Evolutionary conservation across 1,284 basidiomycete species (phyloP).

Genomic region (Meira nashicola): DNA sequence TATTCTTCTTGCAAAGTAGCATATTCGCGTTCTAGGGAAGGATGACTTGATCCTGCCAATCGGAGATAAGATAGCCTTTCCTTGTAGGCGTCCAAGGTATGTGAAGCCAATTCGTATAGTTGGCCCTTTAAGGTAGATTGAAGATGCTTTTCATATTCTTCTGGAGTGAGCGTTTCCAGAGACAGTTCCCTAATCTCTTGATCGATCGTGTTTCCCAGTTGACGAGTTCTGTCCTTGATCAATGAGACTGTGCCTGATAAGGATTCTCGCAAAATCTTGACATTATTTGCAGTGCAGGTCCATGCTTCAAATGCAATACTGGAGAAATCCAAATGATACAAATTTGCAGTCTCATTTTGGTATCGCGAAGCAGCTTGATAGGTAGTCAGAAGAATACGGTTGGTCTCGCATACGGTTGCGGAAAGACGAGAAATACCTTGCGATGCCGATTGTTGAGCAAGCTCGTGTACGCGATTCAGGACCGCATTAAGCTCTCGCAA

Average conservation of each 20-base stretch:
- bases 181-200: slow-evolving; percentile 33
- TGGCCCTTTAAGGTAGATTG: slow-evolving; percentile 59
- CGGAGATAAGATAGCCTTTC: slow-evolving; percentile 53
- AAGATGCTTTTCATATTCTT: slow-evolving; percentile 29
- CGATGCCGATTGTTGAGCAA: not conserved
- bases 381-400: slow-evolving; percentile 66
- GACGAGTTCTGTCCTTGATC: slow-evolving; percentile 56
- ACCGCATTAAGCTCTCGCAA: slow-evolving; percentile 54
- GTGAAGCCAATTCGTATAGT: slow-evolving; percentile 63
- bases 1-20: slow-evolving; percentile 65
- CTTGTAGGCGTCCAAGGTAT: slow-evolving; percentile 51
- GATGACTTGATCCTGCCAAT: slow-evolving; percentile 20
- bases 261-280: slow-evolving; percentile 68
- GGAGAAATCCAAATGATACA: slow-evolving; percentile 59
- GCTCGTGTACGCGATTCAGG: slow-evolving; percentile 23
- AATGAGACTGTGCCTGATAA: slow-evolving; percentile 65
- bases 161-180: slow-evolving; percentile 44
- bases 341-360: slow-evolving; percentile 65
- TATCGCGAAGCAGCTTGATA: slow-evolving; percentile 69
- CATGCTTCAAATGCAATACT: slow-evolving; percentile 67
- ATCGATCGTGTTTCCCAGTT: slow-evolving; percentile 56
- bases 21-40: slow-evolving; percentile 56
- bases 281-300: slow-evolving; percentile 68
- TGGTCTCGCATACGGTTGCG: slow-evolving; percentile 58
- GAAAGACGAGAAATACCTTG: too few relatives aligned